Evolutionary conservation across 176 grass and related monocot species (phyloP).

Genomic region (Phoenix roebelenii): DNA sequence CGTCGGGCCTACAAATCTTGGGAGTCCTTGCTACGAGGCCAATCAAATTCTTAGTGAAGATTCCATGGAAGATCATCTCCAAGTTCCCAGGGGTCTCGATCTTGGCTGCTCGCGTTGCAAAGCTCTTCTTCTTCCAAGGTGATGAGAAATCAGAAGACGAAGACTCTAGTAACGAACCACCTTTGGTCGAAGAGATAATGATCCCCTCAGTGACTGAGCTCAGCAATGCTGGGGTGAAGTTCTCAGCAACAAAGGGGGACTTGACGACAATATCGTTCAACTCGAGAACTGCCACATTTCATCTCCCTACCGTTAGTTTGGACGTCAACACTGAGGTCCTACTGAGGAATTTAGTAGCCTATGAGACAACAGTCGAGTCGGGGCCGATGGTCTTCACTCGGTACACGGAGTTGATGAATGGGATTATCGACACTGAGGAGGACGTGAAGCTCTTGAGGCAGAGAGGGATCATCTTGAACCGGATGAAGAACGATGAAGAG

Average conservation of each 20-base stretch:
- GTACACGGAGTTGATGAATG: conserved; percentile 88
- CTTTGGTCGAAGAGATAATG: conserved; percentile 86
- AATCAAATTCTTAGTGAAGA: neutral
- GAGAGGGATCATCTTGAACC: conserved; percentile 43
- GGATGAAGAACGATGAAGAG: conserved; percentile 56
- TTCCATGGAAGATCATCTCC: conserved; percentile 3
- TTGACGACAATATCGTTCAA: conserved; percentile 51
- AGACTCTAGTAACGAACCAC: no score
- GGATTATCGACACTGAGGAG: conserved; percentile 57
- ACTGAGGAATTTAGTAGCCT: conserved; percentile 63
- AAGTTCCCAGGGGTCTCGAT: neutral
- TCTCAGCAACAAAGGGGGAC: conserved; percentile 47
- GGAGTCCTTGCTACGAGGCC: neutral
- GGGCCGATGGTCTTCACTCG: conserved; percentile 29
- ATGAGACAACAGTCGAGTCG: conserved; percentile 44
- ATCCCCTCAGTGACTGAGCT: conserved; percentile 69
- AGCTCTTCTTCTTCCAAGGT: neutral
- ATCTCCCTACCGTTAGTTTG: conserved; percentile 37
- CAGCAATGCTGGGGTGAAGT: conserved; percentile 33
- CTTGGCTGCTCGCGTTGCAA: neutral
- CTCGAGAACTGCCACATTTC: conserved; percentile 25
- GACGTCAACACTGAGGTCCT: conserved; percentile 45
- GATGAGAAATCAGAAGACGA: no score
- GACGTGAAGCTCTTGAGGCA: conserved; percentile 49
- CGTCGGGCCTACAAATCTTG: neutral